phyloP scores from a whole-genome alignment of 805 yeast genomes.

The Kregervanrija fluxuum region DNA sequence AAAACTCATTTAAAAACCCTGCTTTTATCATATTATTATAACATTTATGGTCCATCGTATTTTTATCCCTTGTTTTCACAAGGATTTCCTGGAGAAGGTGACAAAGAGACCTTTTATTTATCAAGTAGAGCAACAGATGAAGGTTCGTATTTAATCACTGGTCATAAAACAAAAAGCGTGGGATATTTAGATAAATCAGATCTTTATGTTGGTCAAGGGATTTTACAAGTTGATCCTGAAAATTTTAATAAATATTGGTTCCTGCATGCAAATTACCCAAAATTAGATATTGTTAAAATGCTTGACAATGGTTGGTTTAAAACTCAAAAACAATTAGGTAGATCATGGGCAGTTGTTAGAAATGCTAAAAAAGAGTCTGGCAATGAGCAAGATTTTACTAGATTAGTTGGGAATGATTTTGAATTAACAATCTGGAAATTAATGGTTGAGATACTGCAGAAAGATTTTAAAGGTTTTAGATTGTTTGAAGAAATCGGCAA shows the following conservation, averaged over 20 bases:
- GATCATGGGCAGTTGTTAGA: constrained; percentile 23
- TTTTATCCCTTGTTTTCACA: constrained; percentile 65
- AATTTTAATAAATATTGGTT: constrained; percentile 19
- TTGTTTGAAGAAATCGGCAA: constrained; percentile 18
- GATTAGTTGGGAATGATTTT: constrained; percentile 13
- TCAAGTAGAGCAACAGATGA: constrained; percentile 46
- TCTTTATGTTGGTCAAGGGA: constrained; percentile 24
- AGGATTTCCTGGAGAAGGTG: constrained; percentile 75
- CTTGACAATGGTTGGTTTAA: constrained; percentile 14
- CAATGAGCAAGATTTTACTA: constrained; percentile 15
- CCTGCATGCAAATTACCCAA: constrained; percentile 28
- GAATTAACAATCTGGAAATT: constrained; percentile 23
- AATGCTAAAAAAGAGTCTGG: constrained; percentile 23
- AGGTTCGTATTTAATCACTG: constrained; percentile 21
- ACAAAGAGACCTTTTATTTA: constrained; percentile 67
- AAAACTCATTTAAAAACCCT: constrained; percentile 51
- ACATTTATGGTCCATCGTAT: constrained; percentile 56
- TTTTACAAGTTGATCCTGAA: constrained; percentile 25
- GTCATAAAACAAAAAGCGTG: constrained; percentile 24
- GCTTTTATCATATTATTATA: constrained; percentile 55
- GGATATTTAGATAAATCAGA: constrained; percentile 22
- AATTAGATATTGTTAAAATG: constrained; percentile 17
- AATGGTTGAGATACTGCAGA: constrained; percentile 15
- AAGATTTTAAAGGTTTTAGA: constrained; percentile 22
- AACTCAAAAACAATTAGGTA: constrained; percentile 10